Conservation (phyloP, 2,329 filamentous ascomycete genomes). For the Coleophoma cylindrospora region DNA sequence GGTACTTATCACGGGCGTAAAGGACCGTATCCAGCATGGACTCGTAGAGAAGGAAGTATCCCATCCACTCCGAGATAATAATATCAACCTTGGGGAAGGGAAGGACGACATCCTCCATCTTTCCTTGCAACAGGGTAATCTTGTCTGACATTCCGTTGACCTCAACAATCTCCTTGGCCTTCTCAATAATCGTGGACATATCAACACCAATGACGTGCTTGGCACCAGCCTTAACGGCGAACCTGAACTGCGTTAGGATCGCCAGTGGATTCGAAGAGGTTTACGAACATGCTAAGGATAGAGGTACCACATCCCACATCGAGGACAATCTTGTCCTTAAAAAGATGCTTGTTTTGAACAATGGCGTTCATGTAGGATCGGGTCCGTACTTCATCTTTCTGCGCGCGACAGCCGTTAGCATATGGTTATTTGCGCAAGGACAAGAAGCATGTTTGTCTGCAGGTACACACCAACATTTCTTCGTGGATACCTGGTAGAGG, state of each 20-base stretch:
- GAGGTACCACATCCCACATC: slow-evolving; percentile 97
- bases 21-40: slow-evolving; percentile 98
- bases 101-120: slow-evolving; percentile 97
- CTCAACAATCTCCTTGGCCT: slow-evolving; percentile 91
- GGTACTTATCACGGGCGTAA: slow-evolving; percentile 90
- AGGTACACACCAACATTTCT: slow-evolving; percentile 84
- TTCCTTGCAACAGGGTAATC: slow-evolving; percentile 96
- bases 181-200: slow-evolving; percentile 99
- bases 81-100: slow-evolving; percentile 97
- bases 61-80: slow-evolving; percentile 99
- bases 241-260: slow-evolving; percentile 53
- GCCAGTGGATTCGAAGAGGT: slow-evolving; percentile 5
- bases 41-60: slow-evolving; percentile 98
- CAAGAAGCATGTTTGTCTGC: slow-evolving; percentile 10
- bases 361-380: slow-evolving; percentile 96
- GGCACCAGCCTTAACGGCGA: slow-evolving; percentile 90
- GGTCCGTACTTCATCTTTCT: slow-evolving; percentile 99
- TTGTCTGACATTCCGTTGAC: slow-evolving; percentile 89
- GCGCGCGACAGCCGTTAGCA: slow-evolving; percentile 18
- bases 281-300: slow-evolving; percentile 91
- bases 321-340: slow-evolving; percentile 89
- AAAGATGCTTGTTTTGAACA: slow-evolving; percentile 91
- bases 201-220: slow-evolving; percentile 99
- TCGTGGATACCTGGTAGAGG: slow-evolving; percentile 75
- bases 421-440: slow-evolving; percentile 6